phyloP scores from a whole-genome alignment of 495 filamentous ascomycete species.

The Peziza echinospora region DNA sequence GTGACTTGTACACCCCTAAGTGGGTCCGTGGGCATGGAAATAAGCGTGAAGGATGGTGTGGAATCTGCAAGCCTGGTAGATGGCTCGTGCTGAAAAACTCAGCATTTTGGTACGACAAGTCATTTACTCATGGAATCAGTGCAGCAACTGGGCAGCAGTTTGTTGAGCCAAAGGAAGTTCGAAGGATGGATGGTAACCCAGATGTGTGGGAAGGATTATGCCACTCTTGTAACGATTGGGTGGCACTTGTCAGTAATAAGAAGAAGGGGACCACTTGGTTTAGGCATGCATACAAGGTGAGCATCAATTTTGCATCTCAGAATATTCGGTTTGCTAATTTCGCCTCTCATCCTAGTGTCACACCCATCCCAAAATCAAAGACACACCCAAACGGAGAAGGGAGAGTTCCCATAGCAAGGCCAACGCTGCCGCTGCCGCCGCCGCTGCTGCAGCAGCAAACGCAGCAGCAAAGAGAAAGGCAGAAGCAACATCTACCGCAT shows the following conservation, averaged over 20 bases:
- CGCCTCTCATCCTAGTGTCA: slow-evolving; percentile 34
- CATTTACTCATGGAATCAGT: slow-evolving; percentile 60
- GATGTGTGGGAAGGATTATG: slow-evolving; percentile 67
- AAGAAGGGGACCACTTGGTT: slow-evolving; percentile 79
- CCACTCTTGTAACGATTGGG: slow-evolving; percentile 57
- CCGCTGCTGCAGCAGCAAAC: slow-evolving; percentile 10
- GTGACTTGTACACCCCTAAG: slow-evolving; percentile 53
- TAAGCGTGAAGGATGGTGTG: slow-evolving; percentile 69
- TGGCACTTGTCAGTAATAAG: slow-evolving; percentile 57
- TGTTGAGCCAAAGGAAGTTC: slow-evolving; percentile 45
- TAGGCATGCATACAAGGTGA: slow-evolving; percentile 61
- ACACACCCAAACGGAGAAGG: slow-evolving; percentile 46
- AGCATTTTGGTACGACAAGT: slow-evolving; percentile 74
- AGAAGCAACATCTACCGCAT: slow-evolving; percentile 4
- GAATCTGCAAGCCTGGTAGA: slow-evolving; percentile 58
- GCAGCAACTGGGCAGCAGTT: slow-evolving; percentile 54
- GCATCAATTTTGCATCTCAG: too few species aligned
- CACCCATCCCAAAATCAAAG: slow-evolving; percentile 51
- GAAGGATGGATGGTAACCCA: slow-evolving; percentile 55
- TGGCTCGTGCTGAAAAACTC: slow-evolving; percentile 71
- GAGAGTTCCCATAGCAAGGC: slow-evolving; percentile 35
- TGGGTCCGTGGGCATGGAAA: slow-evolving; percentile 65
- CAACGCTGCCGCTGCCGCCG: slow-evolving; percentile 18
- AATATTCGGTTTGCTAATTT: too few species aligned
- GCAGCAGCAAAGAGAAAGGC: not conserved